Evolutionary conservation across 768 basidiomycete genomes (phyloP).

Genomic region (Kwoniella heveanensis): DNA sequence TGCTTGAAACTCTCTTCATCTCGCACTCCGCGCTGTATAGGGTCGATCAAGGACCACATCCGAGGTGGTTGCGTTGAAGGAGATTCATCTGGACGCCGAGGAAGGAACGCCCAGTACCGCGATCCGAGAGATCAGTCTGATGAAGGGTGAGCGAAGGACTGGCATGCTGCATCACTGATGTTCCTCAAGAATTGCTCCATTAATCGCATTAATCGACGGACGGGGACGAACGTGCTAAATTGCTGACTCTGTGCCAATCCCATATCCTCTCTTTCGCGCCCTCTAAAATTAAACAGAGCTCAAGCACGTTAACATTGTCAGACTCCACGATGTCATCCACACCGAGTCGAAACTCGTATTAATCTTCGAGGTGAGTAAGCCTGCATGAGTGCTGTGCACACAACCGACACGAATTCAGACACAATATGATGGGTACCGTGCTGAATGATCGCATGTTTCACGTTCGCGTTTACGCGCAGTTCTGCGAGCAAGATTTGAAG

Average conservation of each 20-base stretch:
- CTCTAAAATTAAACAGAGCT: slow-evolving; percentile 63
- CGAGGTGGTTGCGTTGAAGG: slow-evolving; percentile 96
- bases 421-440: too few species aligned
- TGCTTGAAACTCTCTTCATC: too few species aligned
- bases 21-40: slow-evolving; percentile 25
- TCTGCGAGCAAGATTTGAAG: slow-evolving; percentile 96
- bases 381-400: background rate
- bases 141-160: slow-evolving; percentile 66
- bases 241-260: background rate
- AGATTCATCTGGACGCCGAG: slow-evolving; percentile 98
- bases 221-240: background rate
- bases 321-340: slow-evolving; percentile 97
- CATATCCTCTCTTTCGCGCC: background rate
- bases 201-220: too few species aligned
- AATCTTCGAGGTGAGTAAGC: slow-evolving; percentile 72
- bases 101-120: slow-evolving; percentile 98
- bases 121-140: slow-evolving; percentile 96
- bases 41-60: slow-evolving; percentile 97
- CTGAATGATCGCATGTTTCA: too few species aligned
- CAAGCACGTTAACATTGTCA: slow-evolving; percentile 97
- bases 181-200: too few species aligned
- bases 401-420: too few species aligned
- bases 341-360: slow-evolving; percentile 97
- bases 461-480: too few species aligned
- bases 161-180: background rate